phyloP scores from a whole-genome alignment of 257 asterid species.

The Solanum chiquidenum region DNA sequence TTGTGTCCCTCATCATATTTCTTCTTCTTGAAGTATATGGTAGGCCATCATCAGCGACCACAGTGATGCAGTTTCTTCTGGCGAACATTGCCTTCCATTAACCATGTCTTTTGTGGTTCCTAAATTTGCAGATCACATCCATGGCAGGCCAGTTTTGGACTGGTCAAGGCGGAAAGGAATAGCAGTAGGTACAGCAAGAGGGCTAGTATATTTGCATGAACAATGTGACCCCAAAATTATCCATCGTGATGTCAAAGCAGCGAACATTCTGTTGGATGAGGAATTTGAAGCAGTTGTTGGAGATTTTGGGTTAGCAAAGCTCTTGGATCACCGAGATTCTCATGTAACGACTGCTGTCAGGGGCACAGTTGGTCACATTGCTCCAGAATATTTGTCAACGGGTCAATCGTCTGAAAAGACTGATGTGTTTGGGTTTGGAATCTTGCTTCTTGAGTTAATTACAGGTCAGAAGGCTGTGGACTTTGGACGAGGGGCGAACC shows the following conservation, averaged over 20 bases:
- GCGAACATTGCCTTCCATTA: neutral
- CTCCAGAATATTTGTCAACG: slow-evolving; percentile 25
- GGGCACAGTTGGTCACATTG: slow-evolving; percentile 29
- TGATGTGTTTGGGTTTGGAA: slow-evolving; percentile 26
- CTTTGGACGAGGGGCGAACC: slow-evolving; percentile 11
- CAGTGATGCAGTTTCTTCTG: neutral
- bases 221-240: slow-evolving; percentile 30
- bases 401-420: slow-evolving; percentile 30
- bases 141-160: slow-evolving; percentile 13
- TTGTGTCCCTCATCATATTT: neutral
- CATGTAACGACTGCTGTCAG: slow-evolving; percentile 31
- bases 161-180: slow-evolving; percentile 20
- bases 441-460: slow-evolving; percentile 21
- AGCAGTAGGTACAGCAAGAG: slow-evolving; percentile 29
- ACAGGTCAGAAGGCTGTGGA: slow-evolving; percentile 24
- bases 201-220: slow-evolving; percentile 21
- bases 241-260: slow-evolving; percentile 32
- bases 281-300: slow-evolving; percentile 25
- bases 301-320: slow-evolving; percentile 27
- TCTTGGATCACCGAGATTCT: slow-evolving; percentile 22
- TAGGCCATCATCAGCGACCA: neutral
- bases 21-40: neutral
- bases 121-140: neutral
- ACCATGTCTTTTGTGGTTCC: neutral
- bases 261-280: slow-evolving; percentile 21